phyloP scores from a whole-genome alignment of 164 flowering plant genomes.

The Chimonanthus salicifolius region DNA sequence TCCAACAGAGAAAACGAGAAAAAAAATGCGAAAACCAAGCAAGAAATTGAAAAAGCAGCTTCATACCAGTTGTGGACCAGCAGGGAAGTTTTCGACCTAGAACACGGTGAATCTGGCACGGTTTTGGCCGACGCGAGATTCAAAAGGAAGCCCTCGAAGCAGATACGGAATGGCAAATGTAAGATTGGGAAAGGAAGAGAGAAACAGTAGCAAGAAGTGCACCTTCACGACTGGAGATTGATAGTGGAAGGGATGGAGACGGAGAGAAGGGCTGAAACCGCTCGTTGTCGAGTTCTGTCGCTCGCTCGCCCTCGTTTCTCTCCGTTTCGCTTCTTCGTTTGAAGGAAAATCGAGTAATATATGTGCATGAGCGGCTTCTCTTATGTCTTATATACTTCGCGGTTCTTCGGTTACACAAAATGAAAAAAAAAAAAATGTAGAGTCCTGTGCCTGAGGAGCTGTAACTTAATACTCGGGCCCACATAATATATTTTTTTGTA shows the following conservation, averaged over 20 bases:
- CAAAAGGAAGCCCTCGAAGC: constrained; percentile 11
- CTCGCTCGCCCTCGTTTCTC: not conserved
- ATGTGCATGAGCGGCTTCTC: not conserved
- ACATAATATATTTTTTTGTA: too few relatives aligned
- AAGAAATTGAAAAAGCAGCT: not conserved
- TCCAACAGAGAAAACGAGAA: not conserved
- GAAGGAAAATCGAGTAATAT: not conserved
- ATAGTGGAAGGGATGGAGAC: not conserved
- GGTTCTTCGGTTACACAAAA: too few relatives aligned
- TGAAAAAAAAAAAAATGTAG: too few relatives aligned
- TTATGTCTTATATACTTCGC: too few relatives aligned
- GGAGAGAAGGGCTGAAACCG: not conserved
- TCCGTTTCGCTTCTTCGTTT: not conserved
- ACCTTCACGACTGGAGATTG: not conserved
- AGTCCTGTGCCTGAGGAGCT: too few relatives aligned
- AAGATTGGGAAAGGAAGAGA: not conserved
- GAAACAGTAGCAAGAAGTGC: not conserved
- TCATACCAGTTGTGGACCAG: not conserved
- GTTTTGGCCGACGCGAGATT: not conserved
- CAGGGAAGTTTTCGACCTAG: not conserved
- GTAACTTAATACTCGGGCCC: too few relatives aligned
- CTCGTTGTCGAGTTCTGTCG: not conserved
- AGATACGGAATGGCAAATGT: constrained; percentile 4
- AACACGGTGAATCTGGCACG: constrained; percentile 7
- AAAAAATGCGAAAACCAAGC: not conserved